Percentiles rank a stretch among this genome's conserved stretches.
Conservation (phyloP, 83 land plant species). For the Larix sibirica region DNA sequence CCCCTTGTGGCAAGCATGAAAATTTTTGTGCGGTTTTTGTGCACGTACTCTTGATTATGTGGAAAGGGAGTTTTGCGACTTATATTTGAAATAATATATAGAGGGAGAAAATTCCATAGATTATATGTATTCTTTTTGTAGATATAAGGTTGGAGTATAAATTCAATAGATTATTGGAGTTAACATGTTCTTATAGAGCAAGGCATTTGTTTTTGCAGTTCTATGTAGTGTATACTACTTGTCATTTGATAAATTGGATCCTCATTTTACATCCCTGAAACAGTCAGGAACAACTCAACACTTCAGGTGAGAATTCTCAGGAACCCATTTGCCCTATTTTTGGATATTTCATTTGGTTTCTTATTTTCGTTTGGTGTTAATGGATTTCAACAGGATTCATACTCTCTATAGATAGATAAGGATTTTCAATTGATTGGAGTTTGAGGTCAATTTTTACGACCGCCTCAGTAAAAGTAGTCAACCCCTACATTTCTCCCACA, state of each 20-base stretch:
- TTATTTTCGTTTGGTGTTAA: background rate
- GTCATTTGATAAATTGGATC: conserved; percentile 14
- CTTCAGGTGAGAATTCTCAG: background rate
- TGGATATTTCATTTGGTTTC: background rate
- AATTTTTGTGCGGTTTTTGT: background rate
- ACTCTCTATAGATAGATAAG: conserved; percentile 3
- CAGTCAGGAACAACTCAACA: background rate
- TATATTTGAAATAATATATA: background rate
- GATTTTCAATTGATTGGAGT: conserved; percentile 1
- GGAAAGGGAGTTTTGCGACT: background rate
- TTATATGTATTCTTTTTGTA: background rate
- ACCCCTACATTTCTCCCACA: conserved; percentile 6
- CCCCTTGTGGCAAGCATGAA: background rate
- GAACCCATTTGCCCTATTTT: background rate
- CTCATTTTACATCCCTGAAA: background rate
- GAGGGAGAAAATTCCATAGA: background rate
- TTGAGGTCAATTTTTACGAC: conserved; percentile 9
- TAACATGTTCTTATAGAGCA: background rate
- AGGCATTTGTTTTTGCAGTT: background rate
- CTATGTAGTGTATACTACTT: conserved; percentile 14
- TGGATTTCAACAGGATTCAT: background rate
- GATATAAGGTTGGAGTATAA: background rate
- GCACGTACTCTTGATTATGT: background rate
- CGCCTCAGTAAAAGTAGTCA: conserved; percentile 3
- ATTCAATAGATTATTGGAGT: background rate